Evolutionary conservation across 2,329 filamentous ascomycete genomes (phyloP), one percentile per base, ranked within the genome.

Genomic region (Pseudogymnoascus pannorum): DNA sequence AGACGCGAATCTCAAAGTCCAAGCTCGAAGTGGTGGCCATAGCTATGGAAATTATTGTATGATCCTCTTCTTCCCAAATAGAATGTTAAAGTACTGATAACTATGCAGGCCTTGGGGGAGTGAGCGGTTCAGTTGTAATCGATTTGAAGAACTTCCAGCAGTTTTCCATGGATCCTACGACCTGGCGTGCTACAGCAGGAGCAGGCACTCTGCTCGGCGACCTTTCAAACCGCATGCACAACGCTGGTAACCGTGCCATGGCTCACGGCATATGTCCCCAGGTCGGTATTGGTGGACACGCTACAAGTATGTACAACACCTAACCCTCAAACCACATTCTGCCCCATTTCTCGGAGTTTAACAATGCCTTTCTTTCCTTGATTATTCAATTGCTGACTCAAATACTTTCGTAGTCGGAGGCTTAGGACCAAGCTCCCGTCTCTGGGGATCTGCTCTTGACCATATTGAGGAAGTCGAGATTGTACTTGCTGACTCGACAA

Each of bases 201-300:
- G 75, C 79, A 3, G 84, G 83, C 1, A 76, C 75, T 33, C 74
- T 69, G n/a, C 76, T 87, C 0, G 76, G 78, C 3, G 76, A 83
- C 59, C 71, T 87, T 12, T 80, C 81, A 8, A 69, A 76, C 35
- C 72, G 74, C 42, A 72, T 86, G 8, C 78, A 82, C 61, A 68
- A 77, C 6, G 75, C 79, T 60, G 82, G 81, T 5, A 75, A 76
- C 26, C 76, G 83, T n/a, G 83, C 83, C 2, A 79, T 86, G 59
- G 75, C 83, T 0, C 83, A 86, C 60, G 83, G 83, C 8, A 80
- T 81, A 1, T 86, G 84, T 62, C 82, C 83, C 0, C 78, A 78
- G 5, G 82, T 86, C 9, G 83, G 83, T 5, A 76, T 84, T 8
- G 83, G 82, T 35, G 83, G 83, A 0, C 82, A 86, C 66, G 78